Percentiles rank a stretch among this genome's conserved stretches.
phyloP scores from a whole-genome alignment of 768 basidiomycete genomes.

The Calocera viscosa region DNA sequence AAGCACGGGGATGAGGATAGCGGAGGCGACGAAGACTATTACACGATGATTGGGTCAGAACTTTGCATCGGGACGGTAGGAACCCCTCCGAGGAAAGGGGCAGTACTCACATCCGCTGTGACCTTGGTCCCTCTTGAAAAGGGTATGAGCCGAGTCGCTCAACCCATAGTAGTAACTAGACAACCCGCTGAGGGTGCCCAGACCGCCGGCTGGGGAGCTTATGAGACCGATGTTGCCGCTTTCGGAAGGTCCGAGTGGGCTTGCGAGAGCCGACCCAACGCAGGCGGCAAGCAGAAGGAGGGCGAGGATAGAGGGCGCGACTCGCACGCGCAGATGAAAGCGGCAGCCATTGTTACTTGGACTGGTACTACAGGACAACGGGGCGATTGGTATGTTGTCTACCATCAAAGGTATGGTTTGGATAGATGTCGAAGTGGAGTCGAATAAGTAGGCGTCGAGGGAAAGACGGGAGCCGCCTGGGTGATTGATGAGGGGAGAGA shows the following conservation, averaged over 20 bases:
- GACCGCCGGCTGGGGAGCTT: neutral
- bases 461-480: neutral
- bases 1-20: slow-evolving; percentile 65
- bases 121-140: neutral
- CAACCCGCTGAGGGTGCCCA: neutral
- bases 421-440: neutral
- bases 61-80: neutral
- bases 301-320: neutral
- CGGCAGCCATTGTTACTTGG: slow-evolving; percentile 5
- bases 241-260: neutral
- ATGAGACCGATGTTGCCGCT: neutral
- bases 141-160: slow-evolving; percentile 7
- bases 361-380: slow-evolving; percentile 7
- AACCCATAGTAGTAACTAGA: slow-evolving; percentile 4
- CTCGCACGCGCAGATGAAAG: neutral
- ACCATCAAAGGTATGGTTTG: slow-evolving; percentile 7
- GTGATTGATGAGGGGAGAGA: neutral
- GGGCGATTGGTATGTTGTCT: slow-evolving; percentile 9
- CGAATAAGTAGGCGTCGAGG: neutral
- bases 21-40: slow-evolving; percentile 27
- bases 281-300: neutral
- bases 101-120: neutral
- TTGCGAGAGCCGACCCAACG: neutral
- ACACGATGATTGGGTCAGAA: neutral
- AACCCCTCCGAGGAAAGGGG: neutral